A percentile compares a stretch with the other conserved stretches of the same genome.
phyloP scores from a whole-genome alignment of 2,329 filamentous ascomycete genomes.

The Reticulascus tulasneorum region DNA sequence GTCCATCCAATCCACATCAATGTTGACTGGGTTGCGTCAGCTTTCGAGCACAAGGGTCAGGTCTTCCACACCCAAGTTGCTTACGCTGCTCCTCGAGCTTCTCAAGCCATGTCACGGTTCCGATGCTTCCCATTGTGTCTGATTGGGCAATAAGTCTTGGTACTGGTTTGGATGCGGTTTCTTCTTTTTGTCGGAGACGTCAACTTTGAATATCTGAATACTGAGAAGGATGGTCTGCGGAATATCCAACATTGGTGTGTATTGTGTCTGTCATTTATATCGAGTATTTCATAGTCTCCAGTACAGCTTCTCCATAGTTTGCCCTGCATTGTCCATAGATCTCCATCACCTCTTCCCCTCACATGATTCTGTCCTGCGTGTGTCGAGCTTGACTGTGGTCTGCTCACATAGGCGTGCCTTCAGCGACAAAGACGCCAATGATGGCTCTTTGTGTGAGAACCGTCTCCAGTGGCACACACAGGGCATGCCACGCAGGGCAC shows the following conservation, averaged over 20 bases:
- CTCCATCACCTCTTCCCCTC: too few relatives aligned
- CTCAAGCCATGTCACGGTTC: constrained; percentile 33
- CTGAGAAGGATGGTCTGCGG: too few relatives aligned
- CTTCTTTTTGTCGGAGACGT: not conserved
- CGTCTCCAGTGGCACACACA: constrained; percentile 2
- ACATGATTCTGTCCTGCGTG: constrained; percentile 13
- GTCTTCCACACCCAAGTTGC: constrained; percentile 4
- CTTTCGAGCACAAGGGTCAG: too few relatives aligned
- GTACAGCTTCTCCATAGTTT: too few relatives aligned
- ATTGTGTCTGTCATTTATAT: too few relatives aligned
- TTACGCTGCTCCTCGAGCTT: constrained; percentile 37
- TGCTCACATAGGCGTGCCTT: not conserved
- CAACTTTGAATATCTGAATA: too few relatives aligned
- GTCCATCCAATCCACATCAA: constrained; percentile 51
- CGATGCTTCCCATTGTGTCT: constrained; percentile 25
- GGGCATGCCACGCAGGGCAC: constrained; percentile 8
- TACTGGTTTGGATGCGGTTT: not conserved
- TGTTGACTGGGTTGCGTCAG: constrained; percentile 32
- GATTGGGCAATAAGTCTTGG: not conserved
- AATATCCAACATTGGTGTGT: too few relatives aligned
- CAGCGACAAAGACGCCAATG: not conserved
- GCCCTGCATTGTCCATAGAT: too few relatives aligned
- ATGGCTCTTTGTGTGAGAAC: constrained; percentile 4
- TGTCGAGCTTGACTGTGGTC: too few relatives aligned
- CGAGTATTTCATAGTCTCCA: too few relatives aligned